These are phyloP conservation scores for Trichosporon asahii DNA, from an alignment of 1,284 basidiomycete genomes.

Conservation along the genomic window DNA sequence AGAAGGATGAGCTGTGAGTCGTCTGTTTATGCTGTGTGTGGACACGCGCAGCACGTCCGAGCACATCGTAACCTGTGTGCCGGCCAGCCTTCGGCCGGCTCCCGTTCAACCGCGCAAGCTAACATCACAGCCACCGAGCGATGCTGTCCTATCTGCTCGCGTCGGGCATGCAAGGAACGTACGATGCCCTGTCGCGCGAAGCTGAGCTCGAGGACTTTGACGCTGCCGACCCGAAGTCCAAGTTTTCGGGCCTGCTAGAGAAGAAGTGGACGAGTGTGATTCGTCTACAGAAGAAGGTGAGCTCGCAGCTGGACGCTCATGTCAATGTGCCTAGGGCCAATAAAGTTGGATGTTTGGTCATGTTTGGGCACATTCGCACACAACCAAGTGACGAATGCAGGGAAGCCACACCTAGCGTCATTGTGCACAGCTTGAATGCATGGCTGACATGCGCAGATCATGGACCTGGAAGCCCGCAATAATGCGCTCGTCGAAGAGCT, in stretches of 20 bases:
- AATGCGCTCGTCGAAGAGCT: constrained; percentile 73
- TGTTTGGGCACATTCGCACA: background rate
- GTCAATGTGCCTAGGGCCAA: background rate
- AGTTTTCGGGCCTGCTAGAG: constrained; percentile 77
- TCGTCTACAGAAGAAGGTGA: constrained; percentile 84
- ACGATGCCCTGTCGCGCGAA: constrained; percentile 64
- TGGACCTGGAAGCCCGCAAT: constrained; percentile 79
- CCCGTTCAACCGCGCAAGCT: background rate
- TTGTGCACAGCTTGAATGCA: background rate
- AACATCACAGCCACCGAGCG: constrained; percentile 66
- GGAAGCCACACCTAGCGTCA: background rate
- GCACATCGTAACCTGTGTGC: background rate
- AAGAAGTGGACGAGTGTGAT: constrained; percentile 96
- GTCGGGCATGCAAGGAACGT: constrained; percentile 63
- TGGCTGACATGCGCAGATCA: constrained; percentile 59
- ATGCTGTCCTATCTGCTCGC: constrained; percentile 77
- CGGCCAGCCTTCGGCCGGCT: background rate
- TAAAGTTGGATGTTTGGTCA: constrained; percentile 7
- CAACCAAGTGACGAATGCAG: constrained; percentile 7
- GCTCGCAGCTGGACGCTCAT: constrained; percentile 21
- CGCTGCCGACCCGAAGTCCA: constrained; percentile 71
- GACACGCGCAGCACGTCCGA: background rate
- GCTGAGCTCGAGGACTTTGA: constrained; percentile 61
- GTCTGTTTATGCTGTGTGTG: background rate
- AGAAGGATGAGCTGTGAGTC: constrained; percentile 76